Evolutionary conservation across 2,329 filamentous ascomycete genomes (phyloP).

Genomic region (Neonectria coccinea): DNA sequence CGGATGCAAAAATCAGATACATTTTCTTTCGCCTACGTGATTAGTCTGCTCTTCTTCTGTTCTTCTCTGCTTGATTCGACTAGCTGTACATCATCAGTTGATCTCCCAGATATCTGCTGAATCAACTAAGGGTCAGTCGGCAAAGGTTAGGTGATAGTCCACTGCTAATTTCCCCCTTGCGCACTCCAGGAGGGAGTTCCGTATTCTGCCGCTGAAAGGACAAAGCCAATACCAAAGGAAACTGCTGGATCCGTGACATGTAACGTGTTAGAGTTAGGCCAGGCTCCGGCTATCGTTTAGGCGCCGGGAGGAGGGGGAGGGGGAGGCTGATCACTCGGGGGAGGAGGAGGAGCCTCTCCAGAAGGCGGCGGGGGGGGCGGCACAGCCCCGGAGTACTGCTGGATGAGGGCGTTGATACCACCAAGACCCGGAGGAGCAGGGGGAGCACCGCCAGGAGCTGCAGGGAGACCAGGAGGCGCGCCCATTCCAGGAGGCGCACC

Average conservation of each 20-base stretch:
- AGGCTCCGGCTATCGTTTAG: slow-evolving; percentile 43
- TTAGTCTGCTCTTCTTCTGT: slow-evolving; percentile 38
- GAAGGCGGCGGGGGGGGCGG: slow-evolving; percentile 72
- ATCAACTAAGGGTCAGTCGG: slow-evolving; percentile 29
- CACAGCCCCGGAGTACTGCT: slow-evolving; percentile 69
- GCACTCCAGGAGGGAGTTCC: slow-evolving; percentile 1
- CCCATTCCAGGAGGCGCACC: slow-evolving; percentile 56
- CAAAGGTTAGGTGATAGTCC: slow-evolving; percentile 23
- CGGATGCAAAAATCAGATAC: slow-evolving; percentile 31
- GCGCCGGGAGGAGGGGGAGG: slow-evolving; percentile 71
- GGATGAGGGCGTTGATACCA: slow-evolving; percentile 73
- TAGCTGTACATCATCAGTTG: slow-evolving; percentile 30
- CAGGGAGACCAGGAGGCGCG: slow-evolving; percentile 56
- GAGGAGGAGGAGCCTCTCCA: slow-evolving; percentile 68
- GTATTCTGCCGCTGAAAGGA: slow-evolving; percentile 13
- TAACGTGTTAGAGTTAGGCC: slow-evolving; percentile 21
- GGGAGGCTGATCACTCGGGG: slow-evolving; percentile 71
- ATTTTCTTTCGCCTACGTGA: slow-evolving; percentile 43
- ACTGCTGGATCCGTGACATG: slow-evolving; percentile 12
- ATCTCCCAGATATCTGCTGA: slow-evolving; percentile 11
- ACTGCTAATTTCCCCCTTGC: slow-evolving; percentile 11
- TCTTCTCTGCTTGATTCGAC: slow-evolving; percentile 10
- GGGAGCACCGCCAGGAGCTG: slow-evolving; percentile 61
- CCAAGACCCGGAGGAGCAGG: slow-evolving; percentile 67
- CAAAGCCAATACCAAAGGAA: not conserved